Percentiles rank a stretch among this genome's conserved stretches.
Conservation (phyloP, 306 rosid species). For the Elaeagnus macrophylla region DNA sequence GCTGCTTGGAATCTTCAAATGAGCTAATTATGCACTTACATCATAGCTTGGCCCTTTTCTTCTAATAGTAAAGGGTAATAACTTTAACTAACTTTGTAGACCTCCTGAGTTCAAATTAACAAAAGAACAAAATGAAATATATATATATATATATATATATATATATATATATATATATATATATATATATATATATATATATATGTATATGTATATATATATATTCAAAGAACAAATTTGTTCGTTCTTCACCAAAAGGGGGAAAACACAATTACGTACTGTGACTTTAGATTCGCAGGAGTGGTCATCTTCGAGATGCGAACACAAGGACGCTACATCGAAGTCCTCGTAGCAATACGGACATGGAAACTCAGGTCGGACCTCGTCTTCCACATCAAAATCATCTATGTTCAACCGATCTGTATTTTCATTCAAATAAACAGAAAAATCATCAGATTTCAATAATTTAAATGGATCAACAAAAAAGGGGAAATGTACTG, state of each 20-base stretch:
- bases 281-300: constrained; percentile 76
- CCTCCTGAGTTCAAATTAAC: no score
- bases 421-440: constrained; percentile 13
- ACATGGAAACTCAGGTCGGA: constrained; percentile 77
- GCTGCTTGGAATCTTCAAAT: no score
- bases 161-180: no score
- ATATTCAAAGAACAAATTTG: neutral
- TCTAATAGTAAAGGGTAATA: no score
- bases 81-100: no score
- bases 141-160: no score
- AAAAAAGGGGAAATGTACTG: neutral
- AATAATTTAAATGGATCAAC: no score
- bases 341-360: constrained; percentile 90
- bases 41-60: no score
- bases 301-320: constrained; percentile 92
- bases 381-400: constrained; percentile 78
- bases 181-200: no score
- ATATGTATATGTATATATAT: neutral
- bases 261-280: constrained; percentile 25
- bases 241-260: no score
- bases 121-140: no score
- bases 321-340: constrained; percentile 75
- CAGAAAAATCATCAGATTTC: neutral
- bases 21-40: no score
- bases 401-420: constrained; percentile 90